Conservation (phyloP, 1,284 basidiomycete species). For the Malassezia sp. region DNA sequence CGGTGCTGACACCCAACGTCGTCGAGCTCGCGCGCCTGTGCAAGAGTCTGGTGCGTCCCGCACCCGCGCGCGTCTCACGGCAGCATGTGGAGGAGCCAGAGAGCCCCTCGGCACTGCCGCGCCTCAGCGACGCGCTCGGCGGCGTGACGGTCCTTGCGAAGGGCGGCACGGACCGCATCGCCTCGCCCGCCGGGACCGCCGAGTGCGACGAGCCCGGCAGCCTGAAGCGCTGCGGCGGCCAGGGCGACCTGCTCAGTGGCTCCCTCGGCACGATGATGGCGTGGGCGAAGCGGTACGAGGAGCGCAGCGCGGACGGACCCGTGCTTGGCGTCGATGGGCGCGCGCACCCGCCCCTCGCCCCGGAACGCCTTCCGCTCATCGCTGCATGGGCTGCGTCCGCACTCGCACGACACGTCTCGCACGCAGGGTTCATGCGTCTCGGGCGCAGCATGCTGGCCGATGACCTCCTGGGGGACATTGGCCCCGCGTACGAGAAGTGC, state of each 20-base stretch:
- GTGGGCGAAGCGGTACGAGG: constrained; percentile 84
- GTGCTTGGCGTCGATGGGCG: too few relatives aligned
- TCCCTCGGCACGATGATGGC: constrained; percentile 76
- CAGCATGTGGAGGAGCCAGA: constrained; percentile 52
- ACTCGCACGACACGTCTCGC: constrained; percentile 71
- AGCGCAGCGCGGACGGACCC: constrained; percentile 59
- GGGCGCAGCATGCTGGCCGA: constrained; percentile 76
- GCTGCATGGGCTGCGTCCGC: constrained; percentile 79
- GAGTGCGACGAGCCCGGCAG: constrained; percentile 62
- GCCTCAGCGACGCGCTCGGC: constrained; percentile 61
- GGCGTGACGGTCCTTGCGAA: constrained; percentile 89
- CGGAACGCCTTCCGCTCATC: constrained; percentile 57
- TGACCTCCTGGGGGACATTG: constrained; percentile 57
- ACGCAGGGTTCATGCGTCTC: constrained; percentile 61
- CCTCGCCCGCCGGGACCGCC: constrained; percentile 11
- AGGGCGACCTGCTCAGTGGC: constrained; percentile 85
- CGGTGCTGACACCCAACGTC: constrained; percentile 82
- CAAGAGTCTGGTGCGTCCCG: constrained; percentile 53
- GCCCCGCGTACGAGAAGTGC: constrained; percentile 41
- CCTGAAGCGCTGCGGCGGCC: constrained; percentile 82
- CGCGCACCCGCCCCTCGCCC: constrained; percentile 23
- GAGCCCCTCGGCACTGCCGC: constrained; percentile 35
- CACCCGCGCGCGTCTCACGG: background rate
- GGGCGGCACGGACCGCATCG: constrained; percentile 52
- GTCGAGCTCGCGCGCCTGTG: constrained; percentile 81